phyloP scores from a whole-genome alignment of 1,284 basidiomycete species.

The Bjerkandera adusta region DNA sequence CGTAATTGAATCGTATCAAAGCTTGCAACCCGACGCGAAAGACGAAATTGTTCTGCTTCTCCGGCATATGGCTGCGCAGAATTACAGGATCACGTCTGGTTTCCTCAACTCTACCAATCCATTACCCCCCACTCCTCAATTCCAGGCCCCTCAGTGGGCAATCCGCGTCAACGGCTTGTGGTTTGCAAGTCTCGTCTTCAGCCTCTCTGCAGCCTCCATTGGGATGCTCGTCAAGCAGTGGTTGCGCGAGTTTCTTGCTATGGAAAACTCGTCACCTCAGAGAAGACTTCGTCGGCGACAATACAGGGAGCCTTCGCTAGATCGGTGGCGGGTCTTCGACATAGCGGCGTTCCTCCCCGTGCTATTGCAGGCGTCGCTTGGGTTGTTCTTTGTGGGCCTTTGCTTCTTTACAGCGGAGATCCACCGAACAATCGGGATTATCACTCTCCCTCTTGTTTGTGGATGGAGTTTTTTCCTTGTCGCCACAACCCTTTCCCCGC shows the following conservation, averaged over 20 bases:
- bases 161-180: no score
- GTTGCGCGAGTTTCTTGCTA: constrained; percentile 9
- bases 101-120: constrained; percentile 5
- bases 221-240: no score
- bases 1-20: constrained; percentile 8
- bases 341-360: constrained; percentile 9
- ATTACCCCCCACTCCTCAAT: background rate
- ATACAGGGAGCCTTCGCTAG: constrained; percentile 2
- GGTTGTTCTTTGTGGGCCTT: constrained; percentile 11
- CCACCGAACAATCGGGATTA: background rate
- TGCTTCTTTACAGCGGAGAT: constrained; percentile 9
- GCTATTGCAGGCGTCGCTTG: constrained; percentile 10
- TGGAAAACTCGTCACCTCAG: constrained; percentile 3
- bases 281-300: constrained; percentile 6
- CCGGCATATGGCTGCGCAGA: constrained; percentile 1
- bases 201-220: no score
- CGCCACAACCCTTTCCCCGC: background rate
- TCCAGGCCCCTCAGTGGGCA: no score
- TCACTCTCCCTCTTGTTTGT: constrained; percentile 1
- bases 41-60: background rate
- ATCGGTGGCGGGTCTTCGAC: constrained; percentile 11
- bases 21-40: background rate
- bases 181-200: no score
- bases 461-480: constrained; percentile 6
- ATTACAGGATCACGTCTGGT: constrained; percentile 2